phyloP scores from a whole-genome alignment of 2,329 filamentous ascomycete genomes.

The Colletotrichum viniferum region DNA sequence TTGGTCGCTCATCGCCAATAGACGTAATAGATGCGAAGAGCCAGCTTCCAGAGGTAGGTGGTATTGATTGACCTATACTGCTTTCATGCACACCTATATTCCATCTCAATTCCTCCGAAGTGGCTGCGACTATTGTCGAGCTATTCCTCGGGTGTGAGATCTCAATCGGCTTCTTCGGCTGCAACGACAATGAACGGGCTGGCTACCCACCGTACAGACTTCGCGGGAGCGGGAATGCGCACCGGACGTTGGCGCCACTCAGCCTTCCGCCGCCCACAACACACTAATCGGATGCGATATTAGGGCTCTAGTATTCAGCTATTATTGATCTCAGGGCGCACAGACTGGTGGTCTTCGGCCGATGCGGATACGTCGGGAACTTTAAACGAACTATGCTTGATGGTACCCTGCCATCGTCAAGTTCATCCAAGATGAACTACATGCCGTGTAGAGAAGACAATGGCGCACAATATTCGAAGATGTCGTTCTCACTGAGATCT shows the following conservation, averaged over 20 bases:
- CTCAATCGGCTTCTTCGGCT: neutral
- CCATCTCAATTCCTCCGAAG: neutral
- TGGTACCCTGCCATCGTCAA: neutral
- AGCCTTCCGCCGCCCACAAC: neutral
- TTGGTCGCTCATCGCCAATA: neutral
- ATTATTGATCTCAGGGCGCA: neutral
- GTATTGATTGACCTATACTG: neutral
- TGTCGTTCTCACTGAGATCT: neutral
- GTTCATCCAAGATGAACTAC: constrained; percentile 1
- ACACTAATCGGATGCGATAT: neutral
- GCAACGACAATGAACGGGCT: neutral
- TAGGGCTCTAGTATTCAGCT: neutral
- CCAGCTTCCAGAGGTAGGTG: neutral
- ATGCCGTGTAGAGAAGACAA: neutral
- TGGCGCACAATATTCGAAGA: neutral
- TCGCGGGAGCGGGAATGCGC: neutral
- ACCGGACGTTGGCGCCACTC: neutral
- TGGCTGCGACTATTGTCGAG: neutral
- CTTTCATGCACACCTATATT: neutral
- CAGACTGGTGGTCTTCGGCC: neutral
- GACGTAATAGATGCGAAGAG: neutral
- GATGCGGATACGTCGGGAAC: neutral
- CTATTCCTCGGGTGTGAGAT: neutral
- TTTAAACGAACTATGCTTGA: neutral
- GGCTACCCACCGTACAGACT: neutral